These are phyloP conservation scores for Amanita phalloides DNA, from an alignment of 768 basidiomycete species.

Conservation along the genomic window DNA sequence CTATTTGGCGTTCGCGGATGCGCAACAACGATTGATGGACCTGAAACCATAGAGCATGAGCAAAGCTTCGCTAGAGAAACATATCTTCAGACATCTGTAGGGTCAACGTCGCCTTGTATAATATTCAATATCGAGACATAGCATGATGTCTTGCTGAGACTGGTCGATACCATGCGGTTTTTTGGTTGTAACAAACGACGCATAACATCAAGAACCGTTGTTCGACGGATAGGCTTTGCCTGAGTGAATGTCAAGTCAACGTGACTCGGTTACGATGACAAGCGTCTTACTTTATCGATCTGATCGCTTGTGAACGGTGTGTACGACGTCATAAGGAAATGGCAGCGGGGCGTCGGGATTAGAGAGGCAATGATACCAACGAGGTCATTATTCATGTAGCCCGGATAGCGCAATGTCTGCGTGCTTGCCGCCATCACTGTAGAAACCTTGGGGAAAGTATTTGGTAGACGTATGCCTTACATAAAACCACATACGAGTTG, in stretches of 20 bases:
- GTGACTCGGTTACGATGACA: neutral
- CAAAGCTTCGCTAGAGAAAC: neutral
- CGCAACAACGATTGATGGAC: slow-evolving; percentile 95
- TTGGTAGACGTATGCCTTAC: neutral
- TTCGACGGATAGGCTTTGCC: slow-evolving; percentile 94
- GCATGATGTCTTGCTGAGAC: slow-evolving; percentile 84
- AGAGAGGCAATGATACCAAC: slow-evolving; percentile 95
- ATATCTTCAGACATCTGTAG: slow-evolving; percentile 67
- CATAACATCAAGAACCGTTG: slow-evolving; percentile 98
- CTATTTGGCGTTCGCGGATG: slow-evolving; percentile 92
- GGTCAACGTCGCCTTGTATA: slow-evolving; percentile 97
- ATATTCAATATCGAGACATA: slow-evolving; percentile 98
- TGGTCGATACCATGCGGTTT: slow-evolving; percentile 95
- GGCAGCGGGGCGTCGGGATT: slow-evolving; percentile 94
- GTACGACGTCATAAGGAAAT: slow-evolving; percentile 98
- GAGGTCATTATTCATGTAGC: slow-evolving; percentile 99
- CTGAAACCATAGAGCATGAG: slow-evolving; percentile 25
- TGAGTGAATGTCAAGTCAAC: slow-evolving; percentile 15
- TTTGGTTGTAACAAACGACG: slow-evolving; percentile 94
- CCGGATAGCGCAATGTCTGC: slow-evolving; percentile 92
- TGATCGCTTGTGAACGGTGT: slow-evolving; percentile 97
- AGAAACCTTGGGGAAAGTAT: slow-evolving; percentile 51
- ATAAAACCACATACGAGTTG: slow-evolving; percentile 50
- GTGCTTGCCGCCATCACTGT: slow-evolving; percentile 98
- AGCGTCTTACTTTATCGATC: slow-evolving; percentile 74